Evolutionary conservation across 2,329 filamentous ascomycete species (phyloP).

Genomic region (Xylariales sp.): DNA sequence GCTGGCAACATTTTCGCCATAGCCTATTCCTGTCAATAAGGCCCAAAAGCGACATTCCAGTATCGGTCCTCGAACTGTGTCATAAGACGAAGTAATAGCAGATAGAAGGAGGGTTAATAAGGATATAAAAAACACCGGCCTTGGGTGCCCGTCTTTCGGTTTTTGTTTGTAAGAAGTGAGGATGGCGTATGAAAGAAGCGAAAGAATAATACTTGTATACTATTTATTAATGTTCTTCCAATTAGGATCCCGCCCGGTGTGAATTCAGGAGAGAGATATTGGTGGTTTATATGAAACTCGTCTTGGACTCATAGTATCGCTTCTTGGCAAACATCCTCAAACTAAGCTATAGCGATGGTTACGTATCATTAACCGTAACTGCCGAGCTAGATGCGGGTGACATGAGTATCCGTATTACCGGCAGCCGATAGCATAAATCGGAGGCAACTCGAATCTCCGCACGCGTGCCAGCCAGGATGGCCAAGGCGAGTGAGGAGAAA

Average conservation of each 20-base stretch:
- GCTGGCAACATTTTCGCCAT: neutral
- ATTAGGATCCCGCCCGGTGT: neutral
- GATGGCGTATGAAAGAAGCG: neutral
- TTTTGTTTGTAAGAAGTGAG: too few relatives aligned
- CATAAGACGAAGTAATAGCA: neutral
- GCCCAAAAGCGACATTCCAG: neutral
- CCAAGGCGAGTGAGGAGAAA: constrained; percentile 24
- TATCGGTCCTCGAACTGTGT: neutral
- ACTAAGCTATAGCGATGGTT: neutral
- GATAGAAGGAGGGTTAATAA: neutral
- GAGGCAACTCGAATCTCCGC: constrained; percentile 24
- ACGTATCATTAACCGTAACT: constrained; percentile 26
- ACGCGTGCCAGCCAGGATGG: constrained; percentile 20
- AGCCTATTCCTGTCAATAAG: neutral
- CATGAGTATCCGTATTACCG: constrained; percentile 27
- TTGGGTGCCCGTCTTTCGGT: neutral
- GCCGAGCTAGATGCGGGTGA: constrained; percentile 23
- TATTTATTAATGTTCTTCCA: neutral
- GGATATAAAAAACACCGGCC: neutral
- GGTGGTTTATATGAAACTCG: neutral
- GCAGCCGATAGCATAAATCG: constrained; percentile 37
- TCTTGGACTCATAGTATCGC: neutral
- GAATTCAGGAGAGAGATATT: neutral
- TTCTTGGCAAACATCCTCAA: neutral
- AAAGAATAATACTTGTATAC: neutral